Evolutionary conservation across 805 yeast genomes (phyloP), one percentile per base, ranked within the genome.

Genomic region (Sugiyamaella americana): DNA sequence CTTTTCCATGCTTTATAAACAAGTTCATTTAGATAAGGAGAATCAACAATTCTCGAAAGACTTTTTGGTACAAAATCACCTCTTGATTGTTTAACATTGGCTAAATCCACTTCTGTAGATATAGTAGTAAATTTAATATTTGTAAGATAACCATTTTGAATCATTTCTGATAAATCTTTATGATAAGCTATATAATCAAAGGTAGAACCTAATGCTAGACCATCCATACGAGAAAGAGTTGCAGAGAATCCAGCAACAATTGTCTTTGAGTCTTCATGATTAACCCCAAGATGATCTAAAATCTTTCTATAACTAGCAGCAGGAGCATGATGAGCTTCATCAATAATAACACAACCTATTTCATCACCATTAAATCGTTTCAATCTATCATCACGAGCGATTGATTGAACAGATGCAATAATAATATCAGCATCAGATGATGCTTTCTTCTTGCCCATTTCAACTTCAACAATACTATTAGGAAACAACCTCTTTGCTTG

Each of bases 261-360:
- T 1, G 82, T 70, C 0, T 65, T 64, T 47, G 78, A 67, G 0
- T 67, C 60, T 0, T 66, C 53, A 1, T 58, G 56, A 29, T 58
- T 52, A 5, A 82, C 81, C 0, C 69, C 68, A 56, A 89, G 87
- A 57, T 85, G 71, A 2, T 69, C 61, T 44, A 87, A 60, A 1
- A 88, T 71, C 24, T 72, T 70, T 16, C 65, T 39, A 68, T 89
- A 91, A 1, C 88, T 72, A 13, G 62, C 59, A 0, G 96, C 87
- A 1, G 85, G 84, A 0, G 95, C 82, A 63, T 89, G 97, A 59
- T 89, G 98, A 36, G 96, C 94, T 61, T 89, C 98, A 64, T 89
- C 98, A 2, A 89, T 70, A 18, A 89, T 79, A 16, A 91, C 75
- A 26, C 88, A 70, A 58, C 86, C 83, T 66, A 74, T 82, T n/a